Percentiles rank a stretch among this genome's conserved stretches.
These are phyloP conservation scores for Fistulinella cinereoalba DNA, from an alignment of 1,284 basidiomycete species.

Conservation along the genomic window DNA sequence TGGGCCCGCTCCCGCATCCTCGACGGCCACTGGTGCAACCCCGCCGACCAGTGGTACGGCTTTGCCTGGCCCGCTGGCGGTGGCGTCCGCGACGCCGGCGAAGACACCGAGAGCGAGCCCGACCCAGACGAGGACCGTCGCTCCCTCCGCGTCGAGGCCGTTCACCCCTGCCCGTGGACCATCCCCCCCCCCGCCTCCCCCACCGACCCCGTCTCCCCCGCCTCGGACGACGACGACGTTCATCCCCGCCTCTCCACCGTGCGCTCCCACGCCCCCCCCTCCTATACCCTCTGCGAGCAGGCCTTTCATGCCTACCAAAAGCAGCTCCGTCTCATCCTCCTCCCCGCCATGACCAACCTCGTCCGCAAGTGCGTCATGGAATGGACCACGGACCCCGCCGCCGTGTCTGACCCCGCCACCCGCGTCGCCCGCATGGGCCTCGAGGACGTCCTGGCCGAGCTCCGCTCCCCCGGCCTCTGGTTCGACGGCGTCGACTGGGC, in stretches of 20 bases:
- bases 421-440: constrained; percentile 51
- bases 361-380: constrained; percentile 63
- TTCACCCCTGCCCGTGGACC: constrained; percentile 70
- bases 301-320: constrained; percentile 54
- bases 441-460: constrained; percentile 55
- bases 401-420: constrained; percentile 39
- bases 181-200: constrained; percentile 16
- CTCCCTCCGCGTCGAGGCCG: constrained; percentile 43
- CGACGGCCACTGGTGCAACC: constrained; percentile 71
- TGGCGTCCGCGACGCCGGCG: constrained; percentile 31
- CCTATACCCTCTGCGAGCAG: constrained; percentile 54
- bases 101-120: constrained; percentile 31
- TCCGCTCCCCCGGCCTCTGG: constrained; percentile 61
- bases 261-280: constrained; percentile 49
- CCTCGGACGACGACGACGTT: constrained; percentile 27
- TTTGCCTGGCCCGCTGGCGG: constrained; percentile 39
- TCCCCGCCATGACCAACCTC: constrained; percentile 64
- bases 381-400: constrained; percentile 36
- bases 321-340: constrained; percentile 54
- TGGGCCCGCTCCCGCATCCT: constrained; percentile 69
- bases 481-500: constrained; percentile 66
- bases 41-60: constrained; percentile 63
- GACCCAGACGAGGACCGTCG: constrained; percentile 33
- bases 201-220: constrained; percentile 13
- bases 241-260: constrained; percentile 52